These are phyloP conservation scores for Ophiostoma pallidulum DNA, from an alignment of 2,329 filamentous ascomycete genomes.

Conservation along the genomic window DNA sequence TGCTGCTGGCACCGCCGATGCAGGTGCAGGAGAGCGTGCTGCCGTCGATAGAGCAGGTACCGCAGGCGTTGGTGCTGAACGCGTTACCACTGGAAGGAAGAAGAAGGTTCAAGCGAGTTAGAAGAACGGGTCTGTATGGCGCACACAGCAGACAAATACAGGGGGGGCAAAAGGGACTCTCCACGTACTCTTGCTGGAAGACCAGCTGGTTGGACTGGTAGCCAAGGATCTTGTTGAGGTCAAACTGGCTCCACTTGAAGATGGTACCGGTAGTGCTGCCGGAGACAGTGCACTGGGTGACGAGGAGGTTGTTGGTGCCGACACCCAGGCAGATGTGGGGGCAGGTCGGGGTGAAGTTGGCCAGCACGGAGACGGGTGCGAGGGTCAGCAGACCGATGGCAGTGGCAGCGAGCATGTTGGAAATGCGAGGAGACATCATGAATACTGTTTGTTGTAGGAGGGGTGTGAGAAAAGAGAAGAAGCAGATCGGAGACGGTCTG, in stretches of 20 bases:
- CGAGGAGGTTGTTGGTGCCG: not conserved
- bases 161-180: not conserved
- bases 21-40: no score
- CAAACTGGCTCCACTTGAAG: constrained; percentile 5
- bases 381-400: not conserved
- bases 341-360: not conserved
- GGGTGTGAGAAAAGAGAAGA: no score
- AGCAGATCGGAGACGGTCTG: no score
- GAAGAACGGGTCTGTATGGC: no score
- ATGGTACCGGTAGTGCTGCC: not conserved
- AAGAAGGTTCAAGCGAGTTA: not conserved
- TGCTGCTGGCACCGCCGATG: no score
- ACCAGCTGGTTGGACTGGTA: not conserved
- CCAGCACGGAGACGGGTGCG: not conserved
- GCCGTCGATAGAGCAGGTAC: no score
- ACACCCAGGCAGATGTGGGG: not conserved
- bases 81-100: no score
- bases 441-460: no score
- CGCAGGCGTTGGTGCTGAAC: no score
- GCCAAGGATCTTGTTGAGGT: not conserved
- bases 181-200: not conserved
- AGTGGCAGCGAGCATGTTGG: no score
- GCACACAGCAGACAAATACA: no score
- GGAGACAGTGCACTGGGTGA: not conserved
- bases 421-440: not conserved